A percentile compares a stretch with the other conserved stretches of the same genome.
Evolutionary conservation across 2,329 filamentous ascomycete genomes (phyloP).

Genomic region (Ophiostoma piceae): DNA sequence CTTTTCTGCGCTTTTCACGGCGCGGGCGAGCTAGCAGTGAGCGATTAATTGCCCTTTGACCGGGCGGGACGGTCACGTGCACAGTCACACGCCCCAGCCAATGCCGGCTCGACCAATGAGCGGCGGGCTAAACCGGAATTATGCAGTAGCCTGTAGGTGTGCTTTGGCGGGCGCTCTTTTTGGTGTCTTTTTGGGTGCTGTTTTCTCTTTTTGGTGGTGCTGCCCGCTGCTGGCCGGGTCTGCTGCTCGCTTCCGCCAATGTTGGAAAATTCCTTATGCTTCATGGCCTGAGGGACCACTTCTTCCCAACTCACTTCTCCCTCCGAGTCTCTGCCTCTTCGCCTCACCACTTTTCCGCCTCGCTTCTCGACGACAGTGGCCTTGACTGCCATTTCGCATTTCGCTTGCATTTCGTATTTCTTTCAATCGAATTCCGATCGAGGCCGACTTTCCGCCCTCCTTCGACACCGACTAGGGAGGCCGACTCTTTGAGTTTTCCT

Average conservation of each 20-base stretch:
- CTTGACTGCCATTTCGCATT: background rate
- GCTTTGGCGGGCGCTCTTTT: background rate
- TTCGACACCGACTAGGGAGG: background rate
- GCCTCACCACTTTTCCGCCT: background rate
- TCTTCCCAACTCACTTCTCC: constrained; percentile 6
- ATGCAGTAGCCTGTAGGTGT: constrained; percentile 20
- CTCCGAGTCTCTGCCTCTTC: background rate
- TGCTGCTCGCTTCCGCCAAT: constrained; percentile 27
- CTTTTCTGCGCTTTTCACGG: background rate
- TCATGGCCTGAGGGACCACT: constrained; percentile 13
- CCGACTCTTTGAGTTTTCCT: background rate
- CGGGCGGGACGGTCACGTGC: constrained; percentile 24
- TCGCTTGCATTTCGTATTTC: background rate
- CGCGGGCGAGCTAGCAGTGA: constrained; percentile 16
- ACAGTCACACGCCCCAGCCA: constrained; percentile 16
- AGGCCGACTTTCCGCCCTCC: background rate
- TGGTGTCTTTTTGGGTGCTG: no score
- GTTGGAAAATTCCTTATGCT: constrained; percentile 25
- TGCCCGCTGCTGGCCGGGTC: constrained; percentile 14
- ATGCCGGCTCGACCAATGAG: constrained; percentile 29
- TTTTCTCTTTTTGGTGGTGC: background rate
- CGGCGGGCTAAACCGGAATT: constrained; percentile 30
- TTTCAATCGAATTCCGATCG: background rate
- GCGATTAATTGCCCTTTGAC: constrained; percentile 27
- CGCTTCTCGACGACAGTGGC: constrained; percentile 4